A percentile compares a stretch with the other conserved stretches of the same genome.
These are phyloP conservation scores for Metschnikowia noctiluminum DNA, from an alignment of 805 yeast genomes.

Conservation along the genomic window DNA sequence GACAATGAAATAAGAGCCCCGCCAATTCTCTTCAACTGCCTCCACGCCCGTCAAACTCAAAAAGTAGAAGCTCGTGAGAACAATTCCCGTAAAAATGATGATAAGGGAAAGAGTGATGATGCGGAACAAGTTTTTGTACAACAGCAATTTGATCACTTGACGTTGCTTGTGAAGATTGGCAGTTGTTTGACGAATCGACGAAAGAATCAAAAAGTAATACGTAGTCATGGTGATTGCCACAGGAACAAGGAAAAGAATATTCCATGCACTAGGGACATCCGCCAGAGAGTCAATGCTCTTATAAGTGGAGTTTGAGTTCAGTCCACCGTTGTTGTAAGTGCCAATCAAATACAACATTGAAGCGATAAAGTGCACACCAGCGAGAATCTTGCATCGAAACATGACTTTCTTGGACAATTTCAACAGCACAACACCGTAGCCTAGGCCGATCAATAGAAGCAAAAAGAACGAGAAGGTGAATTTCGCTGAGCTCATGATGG, in stretches of 20 bases:
- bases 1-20: constrained; percentile 77
- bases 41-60: constrained; percentile 73
- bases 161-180: constrained; percentile 74
- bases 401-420: constrained; percentile 71
- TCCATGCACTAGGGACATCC: constrained; percentile 46
- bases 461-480: constrained; percentile 86
- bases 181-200: constrained; percentile 72
- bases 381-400: constrained; percentile 52
- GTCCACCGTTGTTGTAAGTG: constrained; percentile 29
- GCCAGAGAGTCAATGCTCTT: constrained; percentile 55
- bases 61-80: constrained; percentile 64
- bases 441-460: constrained; percentile 78
- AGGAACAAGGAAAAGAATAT: constrained; percentile 66
- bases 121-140: constrained; percentile 77
- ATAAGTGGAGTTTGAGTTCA: constrained; percentile 22
- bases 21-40: constrained; percentile 86
- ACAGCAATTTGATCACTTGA: constrained; percentile 83
- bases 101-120: constrained; percentile 72
- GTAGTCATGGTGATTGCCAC: constrained; percentile 62
- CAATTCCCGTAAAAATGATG: constrained; percentile 65
- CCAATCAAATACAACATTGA: constrained; percentile 34
- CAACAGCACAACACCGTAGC: constrained; percentile 92
- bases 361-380: constrained; percentile 36
- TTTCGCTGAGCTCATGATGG: constrained; percentile 75
- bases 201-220: constrained; percentile 72